Evolutionary conservation across 345 rosid genomes (phyloP), one percentile per base, ranked within the genome.

Genomic region (Brassica juncea): DNA sequence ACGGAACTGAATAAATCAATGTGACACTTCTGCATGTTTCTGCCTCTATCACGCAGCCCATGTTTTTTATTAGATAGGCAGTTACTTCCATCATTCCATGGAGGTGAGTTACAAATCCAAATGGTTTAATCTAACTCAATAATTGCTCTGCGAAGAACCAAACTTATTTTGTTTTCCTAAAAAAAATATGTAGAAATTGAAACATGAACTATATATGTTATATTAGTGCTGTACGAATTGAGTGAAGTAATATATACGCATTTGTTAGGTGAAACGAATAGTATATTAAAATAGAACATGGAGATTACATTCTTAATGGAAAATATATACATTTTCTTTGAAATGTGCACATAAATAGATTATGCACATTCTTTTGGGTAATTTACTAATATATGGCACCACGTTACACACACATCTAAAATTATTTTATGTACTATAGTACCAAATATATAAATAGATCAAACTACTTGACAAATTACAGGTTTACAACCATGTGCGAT

Each of bases 191-290:
- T 14, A 11, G 1, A 47, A 16, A 59, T 16, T 0, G 3, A 61
- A 63, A n/a, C 35, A 58, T 14, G 15, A 54, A 3, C 28, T 35
- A 35, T 37, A 19, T 44, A 11, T 23, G 55, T 12, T 60, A 70
- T 27, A 52, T 52, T 71, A 19, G 31, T 54, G 58, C 65, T 79
- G 65, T 25, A 27, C 59, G 67, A 69, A 62, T 27, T 68, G 8
- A 23, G 37, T 49, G 1, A 10, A 63, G 44, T 68, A 74, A 58
- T 49, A 47, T 62, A 63, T 30, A 60, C 1, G 71, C 52, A 62
- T 70, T 63, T 66, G 74, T 80, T 80, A 14, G 75, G 75, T 74
- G 79, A 70, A 74, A 74, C 3, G 67, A 63, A 69, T 74, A 80
- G n/a, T 69, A 63, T 80, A 74, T 37, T 54, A 35, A 21, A 68